phyloP scores from a whole-genome alignment of 352 stramenopile species.

The Globisporangium middletonii region DNA sequence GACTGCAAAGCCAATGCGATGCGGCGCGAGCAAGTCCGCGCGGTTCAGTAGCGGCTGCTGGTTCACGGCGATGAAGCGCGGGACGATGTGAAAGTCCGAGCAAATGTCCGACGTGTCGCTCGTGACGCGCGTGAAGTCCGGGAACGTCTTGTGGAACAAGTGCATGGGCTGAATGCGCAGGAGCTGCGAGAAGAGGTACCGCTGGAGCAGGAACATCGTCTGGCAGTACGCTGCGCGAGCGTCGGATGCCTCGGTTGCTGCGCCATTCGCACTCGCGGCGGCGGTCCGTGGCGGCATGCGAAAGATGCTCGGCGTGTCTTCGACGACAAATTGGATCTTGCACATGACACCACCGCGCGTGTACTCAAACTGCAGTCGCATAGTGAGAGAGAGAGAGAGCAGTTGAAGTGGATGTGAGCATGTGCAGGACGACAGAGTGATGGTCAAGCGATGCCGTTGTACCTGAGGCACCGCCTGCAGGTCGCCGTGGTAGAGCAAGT shows the following conservation, averaged over 20 bases:
- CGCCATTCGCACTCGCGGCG: slow-evolving; percentile 8
- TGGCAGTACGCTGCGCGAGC: slow-evolving; percentile 34
- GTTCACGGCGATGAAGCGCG: slow-evolving; percentile 72
- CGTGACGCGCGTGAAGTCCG: slow-evolving; percentile 40
- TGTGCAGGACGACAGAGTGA: not conserved
- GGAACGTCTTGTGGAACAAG: slow-evolving; percentile 62
- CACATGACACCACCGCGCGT: slow-evolving; percentile 73
- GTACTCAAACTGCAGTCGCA: slow-evolving; percentile 67
- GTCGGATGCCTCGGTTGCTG: slow-evolving; percentile 14
- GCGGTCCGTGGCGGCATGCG: slow-evolving; percentile 9
- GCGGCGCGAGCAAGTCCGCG: slow-evolving; percentile 50
- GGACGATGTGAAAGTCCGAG: slow-evolving; percentile 74
- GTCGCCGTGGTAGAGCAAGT: slow-evolving; percentile 67
- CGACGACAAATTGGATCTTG: slow-evolving; percentile 58
- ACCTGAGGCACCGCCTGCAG: slow-evolving; percentile 55
- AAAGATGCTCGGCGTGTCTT: slow-evolving; percentile 52
- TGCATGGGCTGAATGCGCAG: slow-evolving; percentile 68
- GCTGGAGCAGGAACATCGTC: slow-evolving; percentile 61
- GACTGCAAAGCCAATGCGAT: slow-evolving; percentile 76
- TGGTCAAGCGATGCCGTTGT: not conserved
- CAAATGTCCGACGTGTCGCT: slow-evolving; percentile 55
- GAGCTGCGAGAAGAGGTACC: slow-evolving; percentile 70
- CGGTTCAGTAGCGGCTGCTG: slow-evolving; percentile 57
- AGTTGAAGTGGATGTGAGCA: not conserved
- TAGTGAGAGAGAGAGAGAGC: no score